Evolutionary conservation across 2,329 filamentous ascomycete species (phyloP).

Genomic region (Fusarium sp.): DNA sequence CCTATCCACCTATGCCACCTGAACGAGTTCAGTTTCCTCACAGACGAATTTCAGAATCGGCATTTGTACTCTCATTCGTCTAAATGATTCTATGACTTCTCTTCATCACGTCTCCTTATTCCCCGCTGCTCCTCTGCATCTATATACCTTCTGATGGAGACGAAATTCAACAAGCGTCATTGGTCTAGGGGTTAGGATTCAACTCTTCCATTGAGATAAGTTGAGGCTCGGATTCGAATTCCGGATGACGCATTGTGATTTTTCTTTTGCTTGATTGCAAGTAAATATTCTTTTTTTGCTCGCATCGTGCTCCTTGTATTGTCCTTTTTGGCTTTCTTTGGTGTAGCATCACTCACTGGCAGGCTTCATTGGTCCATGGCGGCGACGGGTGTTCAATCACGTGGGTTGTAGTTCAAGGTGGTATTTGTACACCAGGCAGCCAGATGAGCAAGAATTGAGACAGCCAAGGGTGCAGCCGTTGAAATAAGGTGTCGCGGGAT

Average conservation of each 20-base stretch:
- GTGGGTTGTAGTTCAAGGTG: background rate
- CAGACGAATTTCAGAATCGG: too few relatives aligned
- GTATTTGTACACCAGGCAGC: background rate
- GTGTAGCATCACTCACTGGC: background rate
- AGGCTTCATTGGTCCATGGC: background rate
- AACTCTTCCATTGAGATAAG: constrained; percentile 4
- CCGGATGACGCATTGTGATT: background rate
- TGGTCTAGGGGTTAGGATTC: constrained; percentile 6
- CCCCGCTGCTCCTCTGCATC: background rate
- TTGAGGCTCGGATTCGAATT: constrained; percentile 6
- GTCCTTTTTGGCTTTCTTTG: background rate
- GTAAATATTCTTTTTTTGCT: background rate
- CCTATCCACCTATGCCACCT: background rate
- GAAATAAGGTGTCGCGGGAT: background rate
- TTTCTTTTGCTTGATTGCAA: background rate
- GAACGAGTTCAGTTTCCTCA: background rate
- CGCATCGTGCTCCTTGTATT: background rate
- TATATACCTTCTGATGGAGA: background rate
- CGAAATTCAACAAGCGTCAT: background rate
- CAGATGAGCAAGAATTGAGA: background rate
- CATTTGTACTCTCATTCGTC: background rate
- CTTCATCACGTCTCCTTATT: background rate
- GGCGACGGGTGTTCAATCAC: background rate
- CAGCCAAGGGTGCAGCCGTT: background rate
- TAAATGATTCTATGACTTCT: background rate